These are phyloP conservation scores for Tinospora cordifolia DNA, from an alignment of 164 flowering plant genomes.

Conservation along the genomic window DNA sequence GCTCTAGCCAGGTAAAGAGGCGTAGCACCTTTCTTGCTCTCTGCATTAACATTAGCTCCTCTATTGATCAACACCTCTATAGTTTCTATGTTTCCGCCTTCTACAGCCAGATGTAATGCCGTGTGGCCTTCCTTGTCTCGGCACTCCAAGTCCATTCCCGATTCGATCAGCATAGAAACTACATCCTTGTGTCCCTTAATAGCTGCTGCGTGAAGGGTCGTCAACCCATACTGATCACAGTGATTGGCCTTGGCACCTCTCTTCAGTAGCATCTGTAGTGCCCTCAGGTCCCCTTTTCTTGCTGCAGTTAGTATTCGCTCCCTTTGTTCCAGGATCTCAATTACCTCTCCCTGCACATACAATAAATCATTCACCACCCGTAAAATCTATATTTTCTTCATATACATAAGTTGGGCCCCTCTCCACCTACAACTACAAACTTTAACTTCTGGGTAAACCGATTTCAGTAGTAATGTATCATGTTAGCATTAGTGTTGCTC, in stretches of 20 bases:
- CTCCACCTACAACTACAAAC: no score
- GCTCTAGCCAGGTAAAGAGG: slow-evolving; percentile 45
- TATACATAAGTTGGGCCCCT: no score
- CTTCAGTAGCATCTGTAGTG: slow-evolving; percentile 27
- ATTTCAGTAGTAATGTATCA: no score
- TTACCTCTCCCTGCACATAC: slow-evolving; percentile 30
- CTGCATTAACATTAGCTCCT: slow-evolving; percentile 49
- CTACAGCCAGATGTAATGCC: slow-evolving; percentile 61
- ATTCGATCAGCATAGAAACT: slow-evolving; percentile 30
- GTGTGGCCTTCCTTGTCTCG: slow-evolving; percentile 54
- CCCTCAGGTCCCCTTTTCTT: slow-evolving; percentile 39
- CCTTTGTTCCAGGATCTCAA: slow-evolving; percentile 40
- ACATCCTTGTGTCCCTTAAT: slow-evolving; percentile 51
- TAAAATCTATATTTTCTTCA: no score
- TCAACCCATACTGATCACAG: slow-evolving; percentile 50
- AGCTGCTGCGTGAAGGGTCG: slow-evolving; percentile 57
- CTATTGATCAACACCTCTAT: slow-evolving; percentile 35
- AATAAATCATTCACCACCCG: background rate
- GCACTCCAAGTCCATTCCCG: slow-evolving; percentile 38
- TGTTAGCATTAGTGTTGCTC: no score
- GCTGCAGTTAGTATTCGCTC: slow-evolving; percentile 46
- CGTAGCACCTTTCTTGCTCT: slow-evolving; percentile 41
- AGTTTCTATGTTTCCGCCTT: slow-evolving; percentile 41
- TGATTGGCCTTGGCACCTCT: slow-evolving; percentile 28
- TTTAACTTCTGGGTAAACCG: no score